Evolutionary conservation across 1,284 basidiomycete genomes (phyloP).

Genomic region (Wallemia hederae): DNA sequence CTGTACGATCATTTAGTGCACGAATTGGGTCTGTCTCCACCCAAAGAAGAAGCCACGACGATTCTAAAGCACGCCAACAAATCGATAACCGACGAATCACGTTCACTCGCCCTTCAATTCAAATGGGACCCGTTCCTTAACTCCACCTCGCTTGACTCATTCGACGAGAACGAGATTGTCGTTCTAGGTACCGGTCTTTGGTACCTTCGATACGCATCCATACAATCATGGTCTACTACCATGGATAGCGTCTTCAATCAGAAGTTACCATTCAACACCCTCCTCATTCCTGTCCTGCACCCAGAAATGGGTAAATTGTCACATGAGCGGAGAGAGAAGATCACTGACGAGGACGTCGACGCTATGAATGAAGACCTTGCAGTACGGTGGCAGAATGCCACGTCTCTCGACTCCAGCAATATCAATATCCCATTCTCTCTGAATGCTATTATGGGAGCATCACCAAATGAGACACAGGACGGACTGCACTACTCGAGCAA

Average conservation of each 20-base stretch:
- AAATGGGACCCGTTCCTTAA: conserved; percentile 31
- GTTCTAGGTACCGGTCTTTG: conserved; percentile 60
- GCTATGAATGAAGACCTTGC: conserved; percentile 60
- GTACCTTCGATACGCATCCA: conserved; percentile 42
- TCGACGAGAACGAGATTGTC: conserved; percentile 27
- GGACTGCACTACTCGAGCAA: conserved; percentile 47
- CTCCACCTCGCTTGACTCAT: conserved; percentile 17
- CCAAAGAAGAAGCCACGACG: no score
- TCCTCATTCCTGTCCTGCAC: conserved; percentile 48
- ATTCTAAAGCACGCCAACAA: conserved; percentile 4
- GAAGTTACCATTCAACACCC: conserved; percentile 32
- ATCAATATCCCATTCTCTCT: conserved; percentile 39
- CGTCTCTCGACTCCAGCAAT: conserved; percentile 1
- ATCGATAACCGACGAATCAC: conserved; percentile 13
- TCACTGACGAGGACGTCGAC: conserved; percentile 44
- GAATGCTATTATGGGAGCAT: conserved; percentile 32
- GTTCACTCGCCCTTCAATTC: conserved; percentile 4
- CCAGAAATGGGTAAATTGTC: conserved; percentile 30
- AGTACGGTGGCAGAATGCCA: conserved; percentile 24
- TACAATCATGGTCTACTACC: conserved; percentile 37
- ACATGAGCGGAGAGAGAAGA: conserved; percentile 30
- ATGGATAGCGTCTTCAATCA: conserved; percentile 17
- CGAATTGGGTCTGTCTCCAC: no score
- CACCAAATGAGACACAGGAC: conserved; percentile 40
- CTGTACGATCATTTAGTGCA: conserved; percentile 45